phyloP scores from a whole-genome alignment of 2,329 filamentous ascomycete genomes.

The Orbilia javanica region DNA sequence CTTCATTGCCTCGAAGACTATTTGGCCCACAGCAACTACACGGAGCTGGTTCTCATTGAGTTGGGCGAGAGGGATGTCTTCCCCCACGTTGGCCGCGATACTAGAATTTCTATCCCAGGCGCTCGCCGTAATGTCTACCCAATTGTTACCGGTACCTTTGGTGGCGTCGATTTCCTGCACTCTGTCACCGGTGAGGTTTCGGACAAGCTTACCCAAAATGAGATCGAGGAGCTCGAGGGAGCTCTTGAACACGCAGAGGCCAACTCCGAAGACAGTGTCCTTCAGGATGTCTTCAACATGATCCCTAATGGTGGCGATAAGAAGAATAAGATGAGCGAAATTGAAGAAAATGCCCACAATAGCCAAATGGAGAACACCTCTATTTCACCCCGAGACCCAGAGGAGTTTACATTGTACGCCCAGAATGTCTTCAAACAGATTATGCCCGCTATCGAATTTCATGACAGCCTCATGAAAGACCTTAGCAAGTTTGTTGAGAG shows the following conservation, averaged over 20 bases:
- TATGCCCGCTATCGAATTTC: constrained; percentile 90
- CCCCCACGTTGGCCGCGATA: constrained; percentile 83
- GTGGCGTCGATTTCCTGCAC: constrained; percentile 93
- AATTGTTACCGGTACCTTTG: constrained; percentile 90
- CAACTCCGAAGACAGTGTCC: constrained; percentile 68
- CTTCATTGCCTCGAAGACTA: constrained; percentile 93
- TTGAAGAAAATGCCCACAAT: constrained; percentile 74
- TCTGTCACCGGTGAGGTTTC: constrained; percentile 83
- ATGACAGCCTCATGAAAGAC: constrained; percentile 85
- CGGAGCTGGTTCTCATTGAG: constrained; percentile 87
- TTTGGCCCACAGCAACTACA: constrained; percentile 93
- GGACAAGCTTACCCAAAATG: constrained; percentile 90
- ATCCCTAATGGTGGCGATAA: constrained; percentile 84
- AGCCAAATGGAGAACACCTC: constrained; percentile 78
- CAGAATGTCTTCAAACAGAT: constrained; percentile 80
- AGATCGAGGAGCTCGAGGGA: constrained; percentile 89
- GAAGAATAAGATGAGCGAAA: constrained; percentile 74
- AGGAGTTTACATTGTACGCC: constrained; percentile 84
- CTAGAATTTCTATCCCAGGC: constrained; percentile 77
- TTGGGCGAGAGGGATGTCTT: constrained; percentile 84
- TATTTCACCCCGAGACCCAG: constrained; percentile 82
- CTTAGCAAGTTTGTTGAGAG: constrained; percentile 84
- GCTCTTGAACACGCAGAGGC: constrained; percentile 74
- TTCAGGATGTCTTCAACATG: constrained; percentile 83
- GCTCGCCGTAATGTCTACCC: constrained; percentile 78